Base-by-base conservation (phyloP, 2,329 filamentous ascomycete species). In the Cercospora zeina region DNA sequence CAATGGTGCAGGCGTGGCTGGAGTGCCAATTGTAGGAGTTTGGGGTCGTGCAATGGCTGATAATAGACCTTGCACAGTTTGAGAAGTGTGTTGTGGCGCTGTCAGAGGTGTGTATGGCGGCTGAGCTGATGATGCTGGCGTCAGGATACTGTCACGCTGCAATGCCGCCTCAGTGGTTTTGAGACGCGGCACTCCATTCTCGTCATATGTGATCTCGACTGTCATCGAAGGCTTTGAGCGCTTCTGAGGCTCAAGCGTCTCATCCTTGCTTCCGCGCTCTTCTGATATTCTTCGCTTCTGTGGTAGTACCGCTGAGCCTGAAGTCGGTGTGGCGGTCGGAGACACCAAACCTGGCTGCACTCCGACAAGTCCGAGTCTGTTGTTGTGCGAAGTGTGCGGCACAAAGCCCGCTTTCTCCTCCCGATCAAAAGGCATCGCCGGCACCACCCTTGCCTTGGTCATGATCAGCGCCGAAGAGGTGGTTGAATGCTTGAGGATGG, bases 131-230 rank as follows among this genome's bases (percentile, higher is more conserved):
- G 39, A 45, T 13, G 21, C 4, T 9, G 39, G 39, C 16, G 39
- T 45, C 39, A 45, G 21, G 39, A 45, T 24, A 11, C 1, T 24
- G 16, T 45, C 19, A 16, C 16, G 39, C 19, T 45, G 39, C 16
- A 45, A 5, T 14, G 54, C 59, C 16, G 55, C 16, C 8, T 53
- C 59, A 9, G 54, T 59, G 31, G 49, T 31, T 30, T 49, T 59
- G 36, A 70, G 56, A 11, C 62, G 64, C 34, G 70, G 67, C 7
- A 63, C 66, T 9, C 68, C 68, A 4, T 55, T 24, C 11, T 51
- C 58, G 51, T 71, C 70, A 45, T 70, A 70, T 33, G 47, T 59
- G 30, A 71, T 65, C 54, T 69, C 64, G 30, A 71, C 54, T 45
- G 66, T 67, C 47, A 65, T 63, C 31, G 65, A 65, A 31, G 65